Percentiles rank a stretch among this genome's conserved stretches.
Conservation (phyloP, 805 yeast genomes). For the Debaryomyces castellii region DNA sequence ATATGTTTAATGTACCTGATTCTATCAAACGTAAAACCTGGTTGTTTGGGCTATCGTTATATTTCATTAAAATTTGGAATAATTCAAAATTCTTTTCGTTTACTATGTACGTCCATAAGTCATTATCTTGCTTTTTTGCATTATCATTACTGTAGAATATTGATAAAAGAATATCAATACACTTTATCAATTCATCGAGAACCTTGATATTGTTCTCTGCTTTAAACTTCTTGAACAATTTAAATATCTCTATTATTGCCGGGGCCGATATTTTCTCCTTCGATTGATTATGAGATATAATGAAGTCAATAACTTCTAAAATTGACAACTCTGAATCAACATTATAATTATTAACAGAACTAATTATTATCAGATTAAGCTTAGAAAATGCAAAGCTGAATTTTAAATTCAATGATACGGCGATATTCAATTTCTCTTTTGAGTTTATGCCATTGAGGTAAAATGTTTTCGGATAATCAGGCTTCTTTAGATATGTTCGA, state of each 20-base stretch:
- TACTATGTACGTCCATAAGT: constrained; percentile 7
- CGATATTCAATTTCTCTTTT: constrained; percentile 8
- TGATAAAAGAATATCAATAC: constrained; percentile 1
- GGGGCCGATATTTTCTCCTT: constrained; percentile 1
- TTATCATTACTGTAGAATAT: constrained; percentile 1
- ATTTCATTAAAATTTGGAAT: constrained; percentile 6
- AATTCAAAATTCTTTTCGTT: constrained; percentile 6
- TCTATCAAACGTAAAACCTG: constrained; percentile 7
- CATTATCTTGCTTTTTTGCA: constrained; percentile 3
- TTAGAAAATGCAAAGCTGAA: constrained; percentile 12
- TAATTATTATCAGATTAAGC: constrained; percentile 9
- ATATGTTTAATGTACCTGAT: neutral
- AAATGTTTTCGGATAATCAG: constrained; percentile 5
- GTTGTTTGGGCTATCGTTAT: constrained; percentile 7
- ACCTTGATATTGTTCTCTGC: neutral
- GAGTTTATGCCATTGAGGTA: constrained; percentile 14
- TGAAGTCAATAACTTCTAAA: constrained; percentile 1
- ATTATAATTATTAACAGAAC: constrained; percentile 9
- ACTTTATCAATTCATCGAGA: constrained; percentile 1
- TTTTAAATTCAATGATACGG: constrained; percentile 2
- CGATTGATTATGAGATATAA: constrained; percentile 1
- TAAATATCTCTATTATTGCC: constrained; percentile 4
- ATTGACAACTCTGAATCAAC: neutral
- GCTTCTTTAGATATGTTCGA: constrained; percentile 3
- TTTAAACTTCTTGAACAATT: neutral